Evolutionary conservation across 768 basidiomycete genomes (phyloP).

Genomic region (Cubamyces sp.): DNA sequence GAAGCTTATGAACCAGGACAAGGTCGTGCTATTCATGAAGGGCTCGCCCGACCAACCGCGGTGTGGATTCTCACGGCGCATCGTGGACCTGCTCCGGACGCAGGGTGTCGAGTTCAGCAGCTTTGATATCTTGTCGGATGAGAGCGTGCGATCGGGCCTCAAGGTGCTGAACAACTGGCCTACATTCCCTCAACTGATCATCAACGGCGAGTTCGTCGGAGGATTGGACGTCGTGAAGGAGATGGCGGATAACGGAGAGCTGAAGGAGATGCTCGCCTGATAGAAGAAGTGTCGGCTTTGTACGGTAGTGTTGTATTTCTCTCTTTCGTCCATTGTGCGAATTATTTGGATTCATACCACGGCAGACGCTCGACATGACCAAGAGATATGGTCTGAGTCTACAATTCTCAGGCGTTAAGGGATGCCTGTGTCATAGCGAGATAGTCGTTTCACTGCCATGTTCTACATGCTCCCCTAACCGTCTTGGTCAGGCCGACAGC

Average conservation of each 20-base stretch:
- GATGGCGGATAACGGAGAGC: slow-evolving; percentile 82
- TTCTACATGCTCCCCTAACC: too few species aligned
- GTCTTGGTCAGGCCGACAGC: too few species aligned
- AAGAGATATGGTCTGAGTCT: too few species aligned
- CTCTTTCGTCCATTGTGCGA: background rate
- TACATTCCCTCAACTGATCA: slow-evolving; percentile 67
- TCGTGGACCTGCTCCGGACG: slow-evolving; percentile 52
- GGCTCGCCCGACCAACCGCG: slow-evolving; percentile 61
- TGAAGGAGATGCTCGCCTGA: slow-evolving; percentile 48
- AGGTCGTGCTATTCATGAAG: slow-evolving; percentile 69
- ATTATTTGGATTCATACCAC: background rate
- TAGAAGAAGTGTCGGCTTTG: background rate
- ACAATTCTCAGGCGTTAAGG: too few species aligned
- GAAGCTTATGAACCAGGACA: slow-evolving; percentile 72
- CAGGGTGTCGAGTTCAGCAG: slow-evolving; percentile 54
- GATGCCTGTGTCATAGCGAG: too few species aligned
- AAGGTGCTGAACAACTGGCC: slow-evolving; percentile 67
- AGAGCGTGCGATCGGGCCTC: slow-evolving; percentile 59
- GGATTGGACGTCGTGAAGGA: slow-evolving; percentile 92
- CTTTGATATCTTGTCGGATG: slow-evolving; percentile 64
- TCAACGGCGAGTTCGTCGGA: slow-evolving; percentile 93
- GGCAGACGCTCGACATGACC: background rate
- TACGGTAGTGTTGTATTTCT: slow-evolving; percentile 8
- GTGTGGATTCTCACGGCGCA: slow-evolving; percentile 64
- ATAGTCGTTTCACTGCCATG: too few species aligned